A percentile compares a stretch with the other conserved stretches of the same genome.
These are phyloP conservation scores for Penicillium angulare DNA, from an alignment of 495 filamentous ascomycete genomes.

Conservation along the genomic window DNA sequence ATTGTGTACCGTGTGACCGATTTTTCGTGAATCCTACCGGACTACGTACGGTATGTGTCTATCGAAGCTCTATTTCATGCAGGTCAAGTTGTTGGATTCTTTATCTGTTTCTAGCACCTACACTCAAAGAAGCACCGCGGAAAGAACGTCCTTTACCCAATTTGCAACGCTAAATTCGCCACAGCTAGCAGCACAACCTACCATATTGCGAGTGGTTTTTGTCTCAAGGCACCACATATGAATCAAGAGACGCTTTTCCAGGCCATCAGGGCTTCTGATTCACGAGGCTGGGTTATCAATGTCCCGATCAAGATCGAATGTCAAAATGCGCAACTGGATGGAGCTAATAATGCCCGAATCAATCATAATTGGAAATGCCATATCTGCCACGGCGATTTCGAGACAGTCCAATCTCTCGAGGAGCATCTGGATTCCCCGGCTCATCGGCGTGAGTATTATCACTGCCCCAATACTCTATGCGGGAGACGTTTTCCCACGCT, in stretches of 20 bases:
- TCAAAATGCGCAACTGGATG: too few species aligned
- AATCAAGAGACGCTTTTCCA: slow-evolving; percentile 39
- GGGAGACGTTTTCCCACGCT: slow-evolving; percentile 44
- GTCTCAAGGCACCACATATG: slow-evolving; percentile 28
- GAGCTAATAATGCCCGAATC: too few species aligned
- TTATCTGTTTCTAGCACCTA: too few species aligned
- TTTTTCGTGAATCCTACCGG: slow-evolving; percentile 29
- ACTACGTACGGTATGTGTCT: slow-evolving; percentile 39
- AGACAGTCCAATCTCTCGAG: slow-evolving; percentile 16
- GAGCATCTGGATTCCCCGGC: slow-evolving; percentile 36
- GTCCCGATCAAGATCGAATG: too few species aligned
- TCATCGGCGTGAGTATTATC: slow-evolving; percentile 50
- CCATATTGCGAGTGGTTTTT: slow-evolving; percentile 47
- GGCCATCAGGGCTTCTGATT: slow-evolving; percentile 31
- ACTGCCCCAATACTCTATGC: slow-evolving; percentile 49
- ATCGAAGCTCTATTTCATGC: too few species aligned
- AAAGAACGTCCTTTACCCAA: slow-evolving; percentile 34
- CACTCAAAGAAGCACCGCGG: slow-evolving; percentile 42
- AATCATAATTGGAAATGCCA: slow-evolving; percentile 46
- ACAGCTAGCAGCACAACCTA: slow-evolving; percentile 42
- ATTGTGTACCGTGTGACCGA: slow-evolving; percentile 41
- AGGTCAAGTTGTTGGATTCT: too few species aligned
- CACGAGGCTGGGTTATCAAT: slow-evolving; percentile 38
- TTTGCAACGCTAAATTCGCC: slow-evolving; percentile 39
- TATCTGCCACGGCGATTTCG: slow-evolving; percentile 40